phyloP scores from a whole-genome alignment of 1,139 yeast genomes.

The Pichia inconspicua region DNA sequence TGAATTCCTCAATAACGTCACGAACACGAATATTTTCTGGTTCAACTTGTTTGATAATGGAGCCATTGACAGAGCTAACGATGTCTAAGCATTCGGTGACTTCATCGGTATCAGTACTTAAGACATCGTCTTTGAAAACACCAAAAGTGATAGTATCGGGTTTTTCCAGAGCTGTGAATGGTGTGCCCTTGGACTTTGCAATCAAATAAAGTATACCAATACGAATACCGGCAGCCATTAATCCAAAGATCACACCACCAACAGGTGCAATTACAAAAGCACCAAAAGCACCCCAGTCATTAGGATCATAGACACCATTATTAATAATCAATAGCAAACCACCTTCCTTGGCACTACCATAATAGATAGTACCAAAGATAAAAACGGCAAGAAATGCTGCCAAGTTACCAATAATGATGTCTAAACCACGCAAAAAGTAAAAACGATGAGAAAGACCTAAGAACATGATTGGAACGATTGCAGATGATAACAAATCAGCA shows the following conservation, averaged over 20 bases:
- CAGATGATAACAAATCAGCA: constrained; percentile 82
- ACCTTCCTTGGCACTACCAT: constrained; percentile 63
- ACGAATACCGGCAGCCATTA: constrained; percentile 46
- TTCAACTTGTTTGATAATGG: background rate
- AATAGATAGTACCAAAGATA: constrained; percentile 76
- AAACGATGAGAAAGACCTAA: constrained; percentile 64
- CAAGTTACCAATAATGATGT: constrained; percentile 73
- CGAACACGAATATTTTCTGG: constrained; percentile 5
- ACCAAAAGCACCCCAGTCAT: constrained; percentile 93
- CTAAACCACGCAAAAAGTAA: constrained; percentile 72
- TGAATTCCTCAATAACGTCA: constrained; percentile 12
- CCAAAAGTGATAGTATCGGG: constrained; percentile 27
- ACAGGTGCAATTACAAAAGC: constrained; percentile 89
- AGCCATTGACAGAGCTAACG: background rate
- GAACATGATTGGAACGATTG: constrained; percentile 79
- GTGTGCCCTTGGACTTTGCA: constrained; percentile 34
- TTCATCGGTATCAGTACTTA: background rate
- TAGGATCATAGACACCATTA: constrained; percentile 68
- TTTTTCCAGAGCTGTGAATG: constrained; percentile 52
- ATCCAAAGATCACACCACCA: constrained; percentile 62
- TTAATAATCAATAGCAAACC: constrained; percentile 64
- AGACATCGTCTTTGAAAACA: background rate
- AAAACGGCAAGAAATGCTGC: constrained; percentile 78
- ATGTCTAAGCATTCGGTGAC: background rate
- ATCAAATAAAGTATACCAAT: constrained; percentile 32